These are phyloP conservation scores for Patellifolia procumbens DNA, from an alignment of 179 eudicot species.

Conservation along the genomic window DNA sequence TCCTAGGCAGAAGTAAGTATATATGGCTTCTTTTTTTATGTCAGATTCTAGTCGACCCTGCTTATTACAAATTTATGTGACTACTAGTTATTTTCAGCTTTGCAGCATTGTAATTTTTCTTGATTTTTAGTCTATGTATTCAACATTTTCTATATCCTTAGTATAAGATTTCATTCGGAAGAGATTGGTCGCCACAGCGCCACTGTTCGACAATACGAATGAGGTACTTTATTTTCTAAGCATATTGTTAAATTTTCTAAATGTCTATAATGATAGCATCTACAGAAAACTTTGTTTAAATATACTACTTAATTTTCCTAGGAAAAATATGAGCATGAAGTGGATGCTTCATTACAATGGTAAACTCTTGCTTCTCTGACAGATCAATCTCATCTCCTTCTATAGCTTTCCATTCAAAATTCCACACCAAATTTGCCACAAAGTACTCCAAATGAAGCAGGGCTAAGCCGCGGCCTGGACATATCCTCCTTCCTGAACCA, in stretches of 20 bases:
- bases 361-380: constrained; percentile 27
- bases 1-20: constrained; percentile 13
- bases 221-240: too few relatives aligned
- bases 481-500: constrained; percentile 28
- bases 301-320: not conserved
- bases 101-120: not conserved
- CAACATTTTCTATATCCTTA: not conserved
- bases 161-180: not conserved
- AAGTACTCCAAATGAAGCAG: constrained; percentile 24
- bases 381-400: constrained; percentile 20
- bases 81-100: not conserved
- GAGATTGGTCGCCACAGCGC: not conserved
- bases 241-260: too few relatives aligned
- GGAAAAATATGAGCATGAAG: constrained; percentile 24
- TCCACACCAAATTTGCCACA: constrained; percentile 29
- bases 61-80: not conserved
- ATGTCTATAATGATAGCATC: too few relatives aligned
- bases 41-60: not conserved
- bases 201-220: too few relatives aligned
- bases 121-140: not conserved
- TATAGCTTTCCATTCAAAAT: constrained; percentile 20
- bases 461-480: constrained; percentile 22
- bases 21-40: not conserved
- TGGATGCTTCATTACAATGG: constrained; percentile 27
- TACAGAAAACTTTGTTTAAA: too few relatives aligned